Evolutionary conservation across 179 eudicot genomes (phyloP).

Genomic region (Nepenthes alata): DNA sequence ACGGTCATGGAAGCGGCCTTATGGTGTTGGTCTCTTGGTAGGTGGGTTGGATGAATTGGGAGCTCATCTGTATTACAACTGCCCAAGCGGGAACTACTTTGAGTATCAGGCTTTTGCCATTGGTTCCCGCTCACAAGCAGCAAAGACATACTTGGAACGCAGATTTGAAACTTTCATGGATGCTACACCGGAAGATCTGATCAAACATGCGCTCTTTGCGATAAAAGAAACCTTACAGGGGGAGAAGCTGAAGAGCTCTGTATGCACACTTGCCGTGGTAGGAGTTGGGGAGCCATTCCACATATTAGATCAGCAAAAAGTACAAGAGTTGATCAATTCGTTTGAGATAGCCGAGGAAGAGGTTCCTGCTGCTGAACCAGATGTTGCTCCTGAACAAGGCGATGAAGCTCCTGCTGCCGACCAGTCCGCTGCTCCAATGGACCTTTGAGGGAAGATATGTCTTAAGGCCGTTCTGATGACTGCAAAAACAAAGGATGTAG

Average conservation of each 20-base stretch:
- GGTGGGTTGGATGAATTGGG: conserved; percentile 96
- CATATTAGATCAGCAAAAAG: conserved; percentile 53
- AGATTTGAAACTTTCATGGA: conserved; percentile 55
- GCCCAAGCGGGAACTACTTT: conserved; percentile 94
- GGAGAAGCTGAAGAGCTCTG: conserved; percentile 73
- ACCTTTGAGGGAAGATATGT: conserved; percentile 6
- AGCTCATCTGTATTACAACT: conserved; percentile 93
- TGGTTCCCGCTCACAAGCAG: conserved; percentile 97
- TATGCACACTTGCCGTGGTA: conserved; percentile 69
- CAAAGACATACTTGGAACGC: conserved; percentile 88
- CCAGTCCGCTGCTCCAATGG: conserved; percentile 53
- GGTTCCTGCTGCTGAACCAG: conserved; percentile 23
- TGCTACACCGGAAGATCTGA: conserved; percentile 62
- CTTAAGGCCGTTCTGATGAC: no score
- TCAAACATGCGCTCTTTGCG: conserved; percentile 88
- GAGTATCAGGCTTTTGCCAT: conserved; percentile 95
- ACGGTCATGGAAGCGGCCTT: conserved; percentile 96
- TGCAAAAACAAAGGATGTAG: no score
- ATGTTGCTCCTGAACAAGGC: conserved; percentile 14
- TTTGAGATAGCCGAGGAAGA: conserved; percentile 80
- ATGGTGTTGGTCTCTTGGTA: conserved; percentile 84
- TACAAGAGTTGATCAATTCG: conserved; percentile 61
- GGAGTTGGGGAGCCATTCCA: conserved; percentile 79
- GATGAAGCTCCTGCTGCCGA: conserved; percentile 19
- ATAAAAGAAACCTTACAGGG: conserved; percentile 90